These are phyloP conservation scores for Blumeriella jaapii DNA, from an alignment of 2,329 filamentous ascomycete species.

Conservation along the genomic window DNA sequence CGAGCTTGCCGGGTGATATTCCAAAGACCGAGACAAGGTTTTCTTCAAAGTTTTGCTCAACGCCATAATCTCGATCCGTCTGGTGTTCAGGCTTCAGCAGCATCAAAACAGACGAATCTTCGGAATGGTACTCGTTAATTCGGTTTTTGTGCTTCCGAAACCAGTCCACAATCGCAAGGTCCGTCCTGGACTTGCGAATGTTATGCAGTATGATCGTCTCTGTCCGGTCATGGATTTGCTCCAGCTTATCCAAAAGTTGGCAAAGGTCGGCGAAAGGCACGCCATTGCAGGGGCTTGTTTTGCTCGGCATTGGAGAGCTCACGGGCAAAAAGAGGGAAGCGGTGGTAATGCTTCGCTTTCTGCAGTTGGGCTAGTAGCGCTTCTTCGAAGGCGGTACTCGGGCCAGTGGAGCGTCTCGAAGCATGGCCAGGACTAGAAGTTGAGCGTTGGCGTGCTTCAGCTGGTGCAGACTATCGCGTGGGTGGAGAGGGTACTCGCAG, in stretches of 20 bases:
- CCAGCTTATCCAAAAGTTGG: slow-evolving; percentile 58
- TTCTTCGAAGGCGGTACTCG: too few species aligned
- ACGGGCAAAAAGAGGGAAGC: neutral
- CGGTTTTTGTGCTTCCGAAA: slow-evolving; percentile 49
- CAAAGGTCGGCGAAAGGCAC: slow-evolving; percentile 61
- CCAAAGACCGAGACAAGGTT: slow-evolving; percentile 57
- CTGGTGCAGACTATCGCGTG: too few species aligned
- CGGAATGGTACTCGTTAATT: slow-evolving; percentile 45
- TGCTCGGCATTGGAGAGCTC: neutral
- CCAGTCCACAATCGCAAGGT: slow-evolving; percentile 48
- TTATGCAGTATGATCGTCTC: slow-evolving; percentile 30
- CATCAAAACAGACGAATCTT: slow-evolving; percentile 57
- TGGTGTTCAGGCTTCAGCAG: slow-evolving; percentile 65
- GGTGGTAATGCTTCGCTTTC: too few species aligned
- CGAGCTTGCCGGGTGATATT: slow-evolving; percentile 48
- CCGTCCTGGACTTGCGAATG: slow-evolving; percentile 42
- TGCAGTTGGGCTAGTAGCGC: too few species aligned
- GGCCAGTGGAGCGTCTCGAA: too few species aligned
- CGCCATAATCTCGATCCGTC: slow-evolving; percentile 65
- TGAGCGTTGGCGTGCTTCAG: too few species aligned
- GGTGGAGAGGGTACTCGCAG: too few species aligned
- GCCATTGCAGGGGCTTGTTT: slow-evolving; percentile 36
- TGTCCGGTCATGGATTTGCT: slow-evolving; percentile 31
- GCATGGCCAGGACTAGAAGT: too few species aligned
- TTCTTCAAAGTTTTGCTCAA: slow-evolving; percentile 51